Conservation (phyloP, 2,329 filamentous ascomycete genomes). For the Colletotrichum lentis region DNA sequence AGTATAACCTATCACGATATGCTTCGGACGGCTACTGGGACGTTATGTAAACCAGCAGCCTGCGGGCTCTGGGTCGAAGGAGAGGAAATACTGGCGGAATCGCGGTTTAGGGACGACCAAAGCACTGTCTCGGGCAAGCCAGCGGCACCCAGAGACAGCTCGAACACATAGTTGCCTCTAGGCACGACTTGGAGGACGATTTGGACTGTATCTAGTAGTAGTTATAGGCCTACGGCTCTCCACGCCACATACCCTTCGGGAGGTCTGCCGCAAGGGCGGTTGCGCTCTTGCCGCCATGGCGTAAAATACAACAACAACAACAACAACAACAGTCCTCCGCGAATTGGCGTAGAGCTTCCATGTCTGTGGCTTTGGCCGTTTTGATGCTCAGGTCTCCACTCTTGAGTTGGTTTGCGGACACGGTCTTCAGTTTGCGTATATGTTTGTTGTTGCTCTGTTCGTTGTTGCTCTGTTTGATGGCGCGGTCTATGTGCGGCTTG, state of each 20-base stretch:
- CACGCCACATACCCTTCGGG: not conserved
- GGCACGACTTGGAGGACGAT: not conserved
- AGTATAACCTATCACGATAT: too few relatives aligned
- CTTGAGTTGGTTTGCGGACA: slow-evolving; percentile 10
- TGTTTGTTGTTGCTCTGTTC: slow-evolving; percentile 34
- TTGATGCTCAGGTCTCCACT: slow-evolving; percentile 14
- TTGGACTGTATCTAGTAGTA: not conserved
- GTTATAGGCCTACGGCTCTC: not conserved
- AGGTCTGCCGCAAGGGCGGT: not conserved
- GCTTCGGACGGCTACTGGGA: too few relatives aligned
- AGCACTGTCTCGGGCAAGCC: not conserved
- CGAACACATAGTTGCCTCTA: not conserved
- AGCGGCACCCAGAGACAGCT: not conserved
- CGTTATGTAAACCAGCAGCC: too few relatives aligned
- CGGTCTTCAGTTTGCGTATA: slow-evolving; percentile 1
- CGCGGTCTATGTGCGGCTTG: not conserved
- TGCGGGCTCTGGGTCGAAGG: too few relatives aligned
- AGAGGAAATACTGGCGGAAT: too few relatives aligned
- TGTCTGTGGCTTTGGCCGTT: slow-evolving; percentile 8
- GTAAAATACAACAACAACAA: not conserved
- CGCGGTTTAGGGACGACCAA: too few relatives aligned
- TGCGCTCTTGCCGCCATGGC: not conserved
- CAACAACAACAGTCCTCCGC: not conserved
- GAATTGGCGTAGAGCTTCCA: slow-evolving; percentile 10
- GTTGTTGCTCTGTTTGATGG: too few relatives aligned